Conservation (phyloP, 2,329 filamentous ascomycete species). For the Nemania sp. region DNA sequence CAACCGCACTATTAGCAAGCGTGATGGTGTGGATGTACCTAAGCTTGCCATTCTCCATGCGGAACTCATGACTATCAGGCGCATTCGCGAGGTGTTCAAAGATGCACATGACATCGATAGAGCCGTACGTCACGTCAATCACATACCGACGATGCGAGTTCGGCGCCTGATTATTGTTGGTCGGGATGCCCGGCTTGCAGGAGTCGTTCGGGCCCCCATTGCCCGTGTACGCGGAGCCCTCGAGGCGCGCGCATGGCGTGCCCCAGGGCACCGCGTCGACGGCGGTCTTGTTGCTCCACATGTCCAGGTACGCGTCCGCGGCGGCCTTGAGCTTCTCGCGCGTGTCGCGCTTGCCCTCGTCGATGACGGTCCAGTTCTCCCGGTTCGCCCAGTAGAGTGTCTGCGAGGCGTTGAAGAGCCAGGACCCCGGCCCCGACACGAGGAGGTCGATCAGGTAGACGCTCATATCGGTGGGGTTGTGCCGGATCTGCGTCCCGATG, state of each 20-base stretch:
- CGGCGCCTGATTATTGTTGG: constrained; percentile 47
- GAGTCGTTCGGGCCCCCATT: constrained; percentile 44
- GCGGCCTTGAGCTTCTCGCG: constrained; percentile 49
- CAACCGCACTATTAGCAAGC: constrained; percentile 40
- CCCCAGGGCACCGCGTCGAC: constrained; percentile 52
- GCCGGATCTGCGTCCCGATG: constrained; percentile 54
- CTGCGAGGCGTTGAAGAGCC: constrained; percentile 54
- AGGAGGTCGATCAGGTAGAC: constrained; percentile 51
- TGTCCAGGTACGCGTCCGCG: constrained; percentile 54
- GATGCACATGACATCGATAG: constrained; percentile 49
- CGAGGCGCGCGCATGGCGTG: constrained; percentile 52
- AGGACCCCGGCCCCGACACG: constrained; percentile 51
- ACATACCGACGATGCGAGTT: constrained; percentile 51
- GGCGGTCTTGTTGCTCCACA: constrained; percentile 52
- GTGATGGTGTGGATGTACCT: constrained; percentile 51
- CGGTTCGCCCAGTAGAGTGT: constrained; percentile 51
- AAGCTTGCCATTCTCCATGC: constrained; percentile 48
- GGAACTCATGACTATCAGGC: constrained; percentile 50
- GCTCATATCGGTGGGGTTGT: constrained; percentile 44
- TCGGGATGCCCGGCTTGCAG: constrained; percentile 48
- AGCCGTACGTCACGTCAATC: constrained; percentile 49
- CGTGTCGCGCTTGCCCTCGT: constrained; percentile 44
- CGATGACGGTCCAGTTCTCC: constrained; percentile 51
- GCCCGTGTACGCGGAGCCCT: constrained; percentile 48
- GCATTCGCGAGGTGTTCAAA: constrained; percentile 49